Base-by-base conservation (phyloP, 2,329 filamentous ascomycete genomes). In the Alternaria sp. region DNA sequence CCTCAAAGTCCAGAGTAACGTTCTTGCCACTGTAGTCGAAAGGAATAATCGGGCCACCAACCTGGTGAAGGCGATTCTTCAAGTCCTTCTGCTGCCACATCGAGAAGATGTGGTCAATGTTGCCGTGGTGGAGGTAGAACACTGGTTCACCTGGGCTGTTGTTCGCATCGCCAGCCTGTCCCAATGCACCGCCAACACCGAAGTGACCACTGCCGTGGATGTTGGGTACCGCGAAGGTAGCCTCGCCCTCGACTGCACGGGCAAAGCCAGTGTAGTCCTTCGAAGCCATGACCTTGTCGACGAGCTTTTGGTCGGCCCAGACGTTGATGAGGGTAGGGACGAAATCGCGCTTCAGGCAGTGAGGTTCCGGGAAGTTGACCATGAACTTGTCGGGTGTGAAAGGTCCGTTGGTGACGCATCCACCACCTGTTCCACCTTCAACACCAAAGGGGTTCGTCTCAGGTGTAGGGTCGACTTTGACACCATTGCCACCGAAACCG, bases 51-150 rank as follows among this genome's bases (percentile, higher is more conserved):
- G 78, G 77, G 1, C 79, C 79, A 0, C 78, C 78, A 14, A 82
- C 75, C 44, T 82, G 72, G 20, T 71, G 63, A 0, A 79, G 65
- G 5, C 80, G 73, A 3, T 65, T 68, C 2, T 62, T 58, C 2
- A 78, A 72, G 46, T 79, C 71, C 50, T 73, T 68, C 14, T 71
- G 67, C 50, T 75, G 71, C 73, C 73, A 73, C 44, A 14, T 9
- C 71, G 75, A 81, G 49, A 75, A 75, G 14, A 80, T 67, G 6
- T 70, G 74, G 61, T 82, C 80, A 3, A 82, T 63, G 54, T 79
- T 78, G 4, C 71, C 70, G 60, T 82, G 77, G 60, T 82, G 80
- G 25, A 82, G 67, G 45, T 73, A 82, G 68, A 79, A 83, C 4
- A 77, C 58, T 20, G 76, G 82, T 9, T 69, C 66, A 10, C 73